A percentile compares a stretch with the other conserved stretches of the same genome.
phyloP scores from a whole-genome alignment of 768 basidiomycete species.

The Trametes coccinea region DNA sequence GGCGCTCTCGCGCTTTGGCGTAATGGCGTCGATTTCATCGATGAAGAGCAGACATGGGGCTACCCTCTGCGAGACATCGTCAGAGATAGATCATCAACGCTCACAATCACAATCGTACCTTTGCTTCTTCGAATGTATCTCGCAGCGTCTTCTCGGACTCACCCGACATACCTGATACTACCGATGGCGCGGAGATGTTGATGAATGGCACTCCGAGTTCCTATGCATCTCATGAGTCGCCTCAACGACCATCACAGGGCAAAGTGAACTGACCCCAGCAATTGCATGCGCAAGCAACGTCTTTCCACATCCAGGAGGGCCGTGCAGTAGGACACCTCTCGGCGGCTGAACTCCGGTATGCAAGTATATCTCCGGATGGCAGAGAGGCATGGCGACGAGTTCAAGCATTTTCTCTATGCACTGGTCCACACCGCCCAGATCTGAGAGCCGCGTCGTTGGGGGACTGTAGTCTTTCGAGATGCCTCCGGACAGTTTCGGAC shows the following conservation, averaged over 20 bases:
- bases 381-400: slow-evolving; percentile 93
- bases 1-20: slow-evolving; percentile 95
- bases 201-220: slow-evolving; percentile 94
- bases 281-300: slow-evolving; percentile 93
- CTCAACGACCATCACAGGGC: not conserved
- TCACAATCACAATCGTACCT: slow-evolving; percentile 47
- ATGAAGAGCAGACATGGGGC: slow-evolving; percentile 95
- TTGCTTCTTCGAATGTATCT: slow-evolving; percentile 97
- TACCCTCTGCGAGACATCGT: slow-evolving; percentile 59
- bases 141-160: slow-evolving; percentile 96
- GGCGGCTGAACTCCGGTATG: slow-evolving; percentile 93
- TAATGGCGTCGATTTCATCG: slow-evolving; percentile 97
- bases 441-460: slow-evolving; percentile 73
- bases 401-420: slow-evolving; percentile 94
- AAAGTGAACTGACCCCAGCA: slow-evolving; percentile 69
- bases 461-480: slow-evolving; percentile 68
- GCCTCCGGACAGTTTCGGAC: slow-evolving; percentile 47
- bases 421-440: slow-evolving; percentile 83
- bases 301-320: slow-evolving; percentile 97
- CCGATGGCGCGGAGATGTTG: slow-evolving; percentile 89
- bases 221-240: slow-evolving; percentile 40
- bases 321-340: slow-evolving; percentile 88
- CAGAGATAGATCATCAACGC: not conserved
- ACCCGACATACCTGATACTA: slow-evolving; percentile 98
- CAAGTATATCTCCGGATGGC: slow-evolving; percentile 93